These are phyloP conservation scores for Lipomyces japonicus DNA, from an alignment of 805 yeast species.

Conservation along the genomic window DNA sequence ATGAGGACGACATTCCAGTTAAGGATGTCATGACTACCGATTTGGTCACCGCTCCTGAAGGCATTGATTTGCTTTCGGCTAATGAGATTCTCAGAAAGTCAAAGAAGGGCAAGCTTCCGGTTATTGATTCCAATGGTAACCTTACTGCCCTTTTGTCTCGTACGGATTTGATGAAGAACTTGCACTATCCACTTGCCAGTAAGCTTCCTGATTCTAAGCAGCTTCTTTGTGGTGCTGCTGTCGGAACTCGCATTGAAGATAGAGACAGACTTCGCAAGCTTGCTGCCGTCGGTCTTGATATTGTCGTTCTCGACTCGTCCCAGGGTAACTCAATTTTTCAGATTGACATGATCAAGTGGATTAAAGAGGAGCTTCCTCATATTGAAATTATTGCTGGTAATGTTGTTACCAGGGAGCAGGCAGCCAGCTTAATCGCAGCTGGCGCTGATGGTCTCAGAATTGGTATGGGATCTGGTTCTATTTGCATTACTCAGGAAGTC, in stretches of 20 bases:
- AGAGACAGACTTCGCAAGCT: conserved; percentile 75
- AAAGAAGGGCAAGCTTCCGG: conserved; percentile 96
- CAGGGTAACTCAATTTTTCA: conserved; percentile 98
- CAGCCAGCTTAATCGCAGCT: conserved; percentile 87
- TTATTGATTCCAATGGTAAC: conserved; percentile 71
- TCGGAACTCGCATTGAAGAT: conserved; percentile 91
- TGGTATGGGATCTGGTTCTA: conserved; percentile 99
- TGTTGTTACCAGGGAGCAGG: conserved; percentile 98
- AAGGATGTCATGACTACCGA: conserved; percentile 87
- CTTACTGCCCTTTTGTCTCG: conserved; percentile 86
- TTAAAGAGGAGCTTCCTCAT: conserved; percentile 72
- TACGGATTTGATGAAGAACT: conserved; percentile 95
- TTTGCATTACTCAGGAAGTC: conserved; percentile 98
- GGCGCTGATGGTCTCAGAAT: conserved; percentile 98
- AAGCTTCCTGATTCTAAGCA: conserved; percentile 91
- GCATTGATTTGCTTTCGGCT: conserved; percentile 79
- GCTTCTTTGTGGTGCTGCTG: conserved; percentile 96
- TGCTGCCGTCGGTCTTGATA: conserved; percentile 95
- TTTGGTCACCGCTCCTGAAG: conserved; percentile 75
- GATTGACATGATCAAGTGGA: conserved; percentile 87
- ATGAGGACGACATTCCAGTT: conserved; percentile 58
- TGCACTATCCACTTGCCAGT: conserved; percentile 89
- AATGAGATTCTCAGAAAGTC: conserved; percentile 85
- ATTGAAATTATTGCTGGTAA: conserved; percentile 95
- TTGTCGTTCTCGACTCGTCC: conserved; percentile 90